Conservation (phyloP, 179 eudicot genomes). For the Beta corolliflora region DNA sequence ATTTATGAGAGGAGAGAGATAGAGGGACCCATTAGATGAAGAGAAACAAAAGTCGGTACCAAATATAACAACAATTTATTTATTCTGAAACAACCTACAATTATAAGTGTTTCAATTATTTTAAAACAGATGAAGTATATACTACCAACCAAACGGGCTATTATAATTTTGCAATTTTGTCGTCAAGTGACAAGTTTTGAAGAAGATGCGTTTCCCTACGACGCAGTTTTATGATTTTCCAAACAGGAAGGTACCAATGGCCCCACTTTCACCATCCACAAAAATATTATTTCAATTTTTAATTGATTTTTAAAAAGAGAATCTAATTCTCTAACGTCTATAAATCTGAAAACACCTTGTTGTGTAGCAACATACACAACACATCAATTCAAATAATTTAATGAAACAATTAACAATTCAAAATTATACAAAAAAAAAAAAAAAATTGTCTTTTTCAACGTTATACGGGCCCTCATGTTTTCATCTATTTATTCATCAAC, state of each 20-base stretch:
- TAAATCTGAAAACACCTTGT: background rate
- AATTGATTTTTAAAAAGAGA: background rate
- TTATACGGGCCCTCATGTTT: constrained; percentile 4
- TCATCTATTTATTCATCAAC: background rate
- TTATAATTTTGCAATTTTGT: background rate
- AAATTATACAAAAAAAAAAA: background rate
- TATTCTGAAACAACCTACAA: no score
- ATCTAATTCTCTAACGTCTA: constrained; percentile 10
- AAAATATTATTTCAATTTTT: background rate
- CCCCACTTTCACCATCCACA: constrained; percentile 4
- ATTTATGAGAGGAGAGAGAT: no score
- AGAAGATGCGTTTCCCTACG: background rate
- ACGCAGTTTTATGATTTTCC: no score
- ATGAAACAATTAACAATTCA: background rate
- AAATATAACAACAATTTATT: no score
- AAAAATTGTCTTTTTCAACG: background rate
- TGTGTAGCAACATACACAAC: background rate
- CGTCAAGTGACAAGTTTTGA: background rate
- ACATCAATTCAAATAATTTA: background rate
- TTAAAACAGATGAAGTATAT: no score
- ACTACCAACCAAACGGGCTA: no score
- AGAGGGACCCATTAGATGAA: no score
- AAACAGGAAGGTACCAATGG: background rate
- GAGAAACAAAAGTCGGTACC: no score
- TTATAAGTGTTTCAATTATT: no score